These are phyloP conservation scores for Aspergillus olivimuriae DNA, from an alignment of 495 filamentous ascomycete genomes.

Conservation along the genomic window DNA sequence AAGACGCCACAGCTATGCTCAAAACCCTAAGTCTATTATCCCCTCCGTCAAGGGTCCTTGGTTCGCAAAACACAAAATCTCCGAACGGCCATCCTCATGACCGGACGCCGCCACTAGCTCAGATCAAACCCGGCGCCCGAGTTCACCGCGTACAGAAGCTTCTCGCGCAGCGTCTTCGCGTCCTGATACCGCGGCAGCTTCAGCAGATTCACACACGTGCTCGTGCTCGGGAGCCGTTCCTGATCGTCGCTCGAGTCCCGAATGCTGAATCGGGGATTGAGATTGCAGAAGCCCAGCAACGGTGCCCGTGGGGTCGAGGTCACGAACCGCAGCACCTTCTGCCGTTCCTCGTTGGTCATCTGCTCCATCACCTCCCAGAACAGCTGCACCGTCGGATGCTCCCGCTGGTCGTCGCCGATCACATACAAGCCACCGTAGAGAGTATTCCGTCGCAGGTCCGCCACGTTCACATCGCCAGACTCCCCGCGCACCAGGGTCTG, in stretches of 20 bases:
- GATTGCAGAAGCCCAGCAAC: slow-evolving; percentile 77
- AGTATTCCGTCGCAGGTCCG: slow-evolving; percentile 82
- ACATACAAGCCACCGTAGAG: slow-evolving; percentile 80
- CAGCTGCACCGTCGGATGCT: slow-evolving; percentile 75
- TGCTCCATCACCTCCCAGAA: slow-evolving; percentile 90
- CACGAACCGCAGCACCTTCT: slow-evolving; percentile 91
- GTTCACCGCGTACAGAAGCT: slow-evolving; percentile 84
- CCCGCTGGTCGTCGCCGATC: slow-evolving; percentile 77
- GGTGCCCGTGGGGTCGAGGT: slow-evolving; percentile 92
- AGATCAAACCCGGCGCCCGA: slow-evolving; percentile 94
- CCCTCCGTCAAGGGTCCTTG: too few species aligned
- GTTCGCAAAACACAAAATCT: too few species aligned
- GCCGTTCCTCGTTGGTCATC: slow-evolving; percentile 65
- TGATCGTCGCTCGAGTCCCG: slow-evolving; percentile 75
- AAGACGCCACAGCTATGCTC: slow-evolving; percentile 30
- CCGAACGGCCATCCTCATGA: too few species aligned
- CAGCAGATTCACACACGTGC: slow-evolving; percentile 92
- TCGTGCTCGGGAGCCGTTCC: slow-evolving; percentile 83
- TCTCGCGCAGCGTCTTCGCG: slow-evolving; percentile 57
- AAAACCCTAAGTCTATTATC: background rate
- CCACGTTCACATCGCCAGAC: slow-evolving; percentile 74
- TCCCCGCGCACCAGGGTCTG: slow-evolving; percentile 90
- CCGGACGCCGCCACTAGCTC: too few species aligned
- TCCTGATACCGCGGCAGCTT: slow-evolving; percentile 83
- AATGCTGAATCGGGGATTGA: slow-evolving; percentile 85